phyloP scores from a whole-genome alignment of 139 green algal species.

The Chlorella sp. region DNA sequence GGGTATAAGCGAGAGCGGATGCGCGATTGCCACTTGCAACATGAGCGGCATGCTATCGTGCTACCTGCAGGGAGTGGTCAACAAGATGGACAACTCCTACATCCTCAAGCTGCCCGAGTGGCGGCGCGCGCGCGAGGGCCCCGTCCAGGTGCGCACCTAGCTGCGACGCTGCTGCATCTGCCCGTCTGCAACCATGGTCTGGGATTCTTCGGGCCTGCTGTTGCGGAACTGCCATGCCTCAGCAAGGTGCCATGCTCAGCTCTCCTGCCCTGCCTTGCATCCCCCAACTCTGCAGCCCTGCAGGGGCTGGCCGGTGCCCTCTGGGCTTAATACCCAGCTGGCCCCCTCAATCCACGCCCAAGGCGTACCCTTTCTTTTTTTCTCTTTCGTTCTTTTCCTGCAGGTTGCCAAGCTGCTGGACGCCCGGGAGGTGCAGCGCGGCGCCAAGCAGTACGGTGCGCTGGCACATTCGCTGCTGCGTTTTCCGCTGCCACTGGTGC shows the following conservation, averaged over 20 bases:
- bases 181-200: neutral
- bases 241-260: neutral
- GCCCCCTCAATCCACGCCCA: too few species aligned
- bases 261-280: neutral
- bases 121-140: conserved; percentile 3
- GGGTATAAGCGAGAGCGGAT: too few species aligned
- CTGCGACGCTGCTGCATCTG: neutral
- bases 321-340: too few species aligned
- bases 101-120: conserved; percentile 25
- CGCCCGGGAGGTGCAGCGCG: neutral
- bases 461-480: too few species aligned
- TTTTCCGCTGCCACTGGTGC: too few species aligned
- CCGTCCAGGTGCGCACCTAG: conserved; percentile 5
- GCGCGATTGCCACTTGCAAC: too few species aligned
- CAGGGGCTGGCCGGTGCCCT: too few species aligned
- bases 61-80: conserved; percentile 22
- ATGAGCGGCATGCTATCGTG: neutral
- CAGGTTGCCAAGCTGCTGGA: conserved; percentile 36
- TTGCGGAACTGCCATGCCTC: neutral
- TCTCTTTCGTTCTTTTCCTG: too few species aligned
- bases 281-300: too few species aligned
- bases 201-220: neutral
- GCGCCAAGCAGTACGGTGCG: neutral
- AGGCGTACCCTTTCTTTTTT: too few species aligned
- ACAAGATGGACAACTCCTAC: conserved; percentile 41